A percentile compares a stretch with the other conserved stretches of the same genome.
phyloP scores from a whole-genome alignment of 306 rosid genomes.

The Spatholobus suberectus region DNA sequence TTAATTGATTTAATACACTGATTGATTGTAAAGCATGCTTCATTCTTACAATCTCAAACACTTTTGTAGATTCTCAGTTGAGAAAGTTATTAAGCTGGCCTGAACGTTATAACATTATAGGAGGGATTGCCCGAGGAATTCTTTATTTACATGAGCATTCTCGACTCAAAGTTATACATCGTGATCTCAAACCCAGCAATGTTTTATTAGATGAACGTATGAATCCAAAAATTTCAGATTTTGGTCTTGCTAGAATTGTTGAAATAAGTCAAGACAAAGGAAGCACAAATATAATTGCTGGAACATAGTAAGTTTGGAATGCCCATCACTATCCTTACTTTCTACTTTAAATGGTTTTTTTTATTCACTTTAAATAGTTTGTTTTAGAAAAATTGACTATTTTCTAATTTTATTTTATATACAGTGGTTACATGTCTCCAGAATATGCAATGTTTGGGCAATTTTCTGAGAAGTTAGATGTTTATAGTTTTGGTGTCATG shows the following conservation, averaged over 20 bases:
- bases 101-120: conserved; percentile 38
- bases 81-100: conserved; percentile 42
- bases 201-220: conserved; percentile 46
- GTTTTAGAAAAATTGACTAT: background rate
- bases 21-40: background rate
- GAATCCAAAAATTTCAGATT: conserved; percentile 58
- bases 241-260: conserved; percentile 56
- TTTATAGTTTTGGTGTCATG: conserved; percentile 55
- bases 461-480: conserved; percentile 49
- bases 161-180: conserved; percentile 47
- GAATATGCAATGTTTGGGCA: conserved; percentile 51
- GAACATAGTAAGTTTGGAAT: conserved; percentile 53
- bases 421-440: conserved; percentile 53
- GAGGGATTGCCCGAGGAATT: conserved; percentile 51
- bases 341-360: background rate
- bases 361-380: no score
- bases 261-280: conserved; percentile 32
- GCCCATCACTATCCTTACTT: no score
- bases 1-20: background rate
- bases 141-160: conserved; percentile 60
- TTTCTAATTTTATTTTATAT: background rate
- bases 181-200: conserved; percentile 62
- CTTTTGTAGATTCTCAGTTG: conserved; percentile 15
- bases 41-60: background rate
- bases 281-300: conserved; percentile 46